A percentile compares a stretch with the other conserved stretches of the same genome.
Evolutionary conservation across 1,139 yeast species (phyloP).

Genomic region (Suhomyces coccinellae): DNA sequence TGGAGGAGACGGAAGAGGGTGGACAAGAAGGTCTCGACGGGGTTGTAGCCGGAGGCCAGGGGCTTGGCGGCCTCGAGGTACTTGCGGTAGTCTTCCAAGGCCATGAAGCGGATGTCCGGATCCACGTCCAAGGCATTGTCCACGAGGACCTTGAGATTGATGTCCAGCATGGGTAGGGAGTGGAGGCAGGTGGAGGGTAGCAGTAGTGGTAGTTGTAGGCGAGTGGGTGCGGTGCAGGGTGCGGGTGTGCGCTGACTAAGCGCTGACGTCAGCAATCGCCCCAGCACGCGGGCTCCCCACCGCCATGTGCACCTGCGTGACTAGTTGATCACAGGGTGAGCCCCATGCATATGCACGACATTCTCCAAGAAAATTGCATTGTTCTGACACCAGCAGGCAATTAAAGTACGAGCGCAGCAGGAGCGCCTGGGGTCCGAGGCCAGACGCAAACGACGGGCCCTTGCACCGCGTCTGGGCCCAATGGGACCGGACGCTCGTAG

Average conservation of each 20-base stretch:
- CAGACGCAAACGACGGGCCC: too few species aligned
- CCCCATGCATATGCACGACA: neutral
- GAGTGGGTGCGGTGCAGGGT: too few species aligned
- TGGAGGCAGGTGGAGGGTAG: neutral
- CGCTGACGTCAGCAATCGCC: too few species aligned
- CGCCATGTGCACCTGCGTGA: neutral
- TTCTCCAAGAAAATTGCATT: neutral
- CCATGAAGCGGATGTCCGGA: constrained; percentile 86
- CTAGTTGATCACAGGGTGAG: neutral
- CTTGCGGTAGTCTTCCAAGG: constrained; percentile 70
- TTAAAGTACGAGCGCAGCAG: constrained; percentile 1
- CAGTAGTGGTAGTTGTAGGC: neutral
- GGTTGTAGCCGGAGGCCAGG: constrained; percentile 15
- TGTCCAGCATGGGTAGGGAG: constrained; percentile 12
- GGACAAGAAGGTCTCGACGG: constrained; percentile 44
- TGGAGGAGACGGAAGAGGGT: constrained; percentile 54
- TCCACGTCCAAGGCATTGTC: constrained; percentile 68
- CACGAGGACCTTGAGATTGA: constrained; percentile 26
- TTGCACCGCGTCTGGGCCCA: too few species aligned
- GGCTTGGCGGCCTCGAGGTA: constrained; percentile 24
- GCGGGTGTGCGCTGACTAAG: too few species aligned
- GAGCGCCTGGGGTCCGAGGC: too few species aligned
- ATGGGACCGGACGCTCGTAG: too few species aligned
- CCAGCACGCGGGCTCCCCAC: neutral
- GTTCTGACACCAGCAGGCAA: neutral